Conservation (phyloP, 2,329 filamentous ascomycete species). For the Dendrostoma leiphaemia region DNA sequence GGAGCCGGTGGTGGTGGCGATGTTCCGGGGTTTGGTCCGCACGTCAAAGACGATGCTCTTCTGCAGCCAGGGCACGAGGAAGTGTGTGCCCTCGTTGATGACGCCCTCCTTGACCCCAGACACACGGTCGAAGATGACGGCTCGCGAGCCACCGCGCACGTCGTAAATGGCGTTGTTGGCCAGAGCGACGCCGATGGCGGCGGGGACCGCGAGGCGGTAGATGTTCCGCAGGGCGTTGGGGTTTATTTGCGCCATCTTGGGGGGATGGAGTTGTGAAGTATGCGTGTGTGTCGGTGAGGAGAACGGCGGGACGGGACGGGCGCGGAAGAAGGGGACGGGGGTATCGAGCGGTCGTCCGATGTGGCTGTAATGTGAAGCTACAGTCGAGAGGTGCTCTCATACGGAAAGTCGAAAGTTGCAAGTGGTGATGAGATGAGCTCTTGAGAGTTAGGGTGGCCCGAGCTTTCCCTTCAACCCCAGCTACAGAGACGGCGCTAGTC, state of each 20-base stretch:
- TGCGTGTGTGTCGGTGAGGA: too few species aligned
- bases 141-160: constrained; percentile 89
- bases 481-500: background rate
- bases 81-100: constrained; percentile 94
- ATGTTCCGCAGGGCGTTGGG: constrained; percentile 30
- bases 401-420: too few species aligned
- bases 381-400: too few species aligned
- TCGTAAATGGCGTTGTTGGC: constrained; percentile 88
- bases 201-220: constrained; percentile 71
- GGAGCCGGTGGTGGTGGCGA: constrained; percentile 93
- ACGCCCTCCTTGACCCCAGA: constrained; percentile 91
- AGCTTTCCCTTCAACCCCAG: background rate
- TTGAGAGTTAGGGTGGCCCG: constrained; percentile 12
- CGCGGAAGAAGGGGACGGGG: background rate
- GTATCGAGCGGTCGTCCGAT: too few species aligned
- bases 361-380: too few species aligned
- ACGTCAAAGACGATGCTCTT: constrained; percentile 95
- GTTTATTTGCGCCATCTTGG: constrained; percentile 47
- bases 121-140: constrained; percentile 96
- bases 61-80: constrained; percentile 94
- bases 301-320: too few species aligned
- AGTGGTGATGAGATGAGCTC: too few species aligned
- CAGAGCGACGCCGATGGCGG: constrained; percentile 64
- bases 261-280: background rate
- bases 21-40: constrained; percentile 94